Evolutionary conservation across 2,329 filamentous ascomycete species (phyloP), one percentile per base, ranked within the genome.

Genomic region (Ascochyta viciae-villosae): DNA sequence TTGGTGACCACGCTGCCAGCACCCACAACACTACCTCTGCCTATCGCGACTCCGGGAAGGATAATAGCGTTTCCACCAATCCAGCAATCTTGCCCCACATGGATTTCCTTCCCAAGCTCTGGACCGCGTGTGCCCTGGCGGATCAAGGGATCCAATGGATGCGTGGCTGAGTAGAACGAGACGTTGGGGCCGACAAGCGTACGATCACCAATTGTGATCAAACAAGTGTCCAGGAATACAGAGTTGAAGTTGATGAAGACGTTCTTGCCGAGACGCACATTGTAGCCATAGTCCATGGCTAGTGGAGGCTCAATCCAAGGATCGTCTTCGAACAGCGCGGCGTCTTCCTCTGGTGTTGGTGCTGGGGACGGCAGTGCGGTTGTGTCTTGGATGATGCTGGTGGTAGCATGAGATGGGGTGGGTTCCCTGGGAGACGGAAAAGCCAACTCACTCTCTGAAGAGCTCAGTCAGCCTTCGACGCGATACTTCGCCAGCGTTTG

Each of bases 1-100:
- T 90, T 96, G 2, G 91, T 96, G 23, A 96, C 92, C 3, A 96
- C 90, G 72, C 89, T 92, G 0, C 89, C 91, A 3, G 92, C 92
- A 2, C 91, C 92, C 55, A 96, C 83, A 0, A 88, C 89, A 8
- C 80, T 82, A 0, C 92, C 91, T 57, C 83, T 82, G 0, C 92
- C 92, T 61, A 96, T 89, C 0, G 83, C 92, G 26, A 96, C 86
- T 0, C 92, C 92, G 0, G 90, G 87, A 37, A 93, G 78, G 22
- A 96, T 84, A 15, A 76, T 71, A 1, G 75, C 79, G 54, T 80
- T 78, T 1, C 80, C 81, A 10, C 80, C 81, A 49, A 83, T 79
- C 81, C 81, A 76, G 53, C 73, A 76, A 39, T 96, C 92, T 61
- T 92, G 88, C 0, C 88, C 91, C 49, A 96, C 86, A 31, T 80